Evolutionary conservation across 1,139 yeast species (phyloP), one percentile per base, ranked within the genome.

Genomic region (Dujonia santamariae): DNA sequence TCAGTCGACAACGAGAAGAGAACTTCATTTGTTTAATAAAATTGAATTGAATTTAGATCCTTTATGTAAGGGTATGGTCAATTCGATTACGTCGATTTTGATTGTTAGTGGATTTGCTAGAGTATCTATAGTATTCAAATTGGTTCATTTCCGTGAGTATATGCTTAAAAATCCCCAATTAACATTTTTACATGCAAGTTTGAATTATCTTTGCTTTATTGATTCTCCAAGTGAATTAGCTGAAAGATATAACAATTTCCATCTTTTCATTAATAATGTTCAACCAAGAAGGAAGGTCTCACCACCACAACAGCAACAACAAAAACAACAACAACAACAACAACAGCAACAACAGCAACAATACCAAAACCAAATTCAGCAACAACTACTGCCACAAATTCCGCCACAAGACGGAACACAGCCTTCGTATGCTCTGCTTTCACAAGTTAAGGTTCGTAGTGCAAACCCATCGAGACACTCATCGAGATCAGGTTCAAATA

Each of bases 181-280:
- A 3, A 22, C 41, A 4, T 41, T 41, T 25, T 36, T 45, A 13
- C 40, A 37, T 14, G 31, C 32, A 9, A 38, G 40, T 3, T 31
- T 44, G 28, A 37, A 38, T 22, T 43, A 41, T 26, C 23, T 42
- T 11, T 45, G 49, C 20, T 43, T 30, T 27, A 36, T 44, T 26
- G 48, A 44, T 25, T 26, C 36, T 11, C 34, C 37, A 5, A 28
- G 20, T 7, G 37, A 32, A 12, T 23, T 45, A n/a, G 17, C 22
- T n/a, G 14, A 14, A 9, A 36, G 33, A 14, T 38, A 30, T 24
- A 34, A 33, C 27, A 14, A 17, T 16, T 22, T 29, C 26, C 29
- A 7, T 4, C 23, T n/a, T 15, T 20, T 20, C 18, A 7, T 29
- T 5, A 28, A 8, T 18, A 8, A 9, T 9, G 14, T 27, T n/a